Conservation (phyloP, 148 eudicot genomes). For the Silene latifolia region DNA sequence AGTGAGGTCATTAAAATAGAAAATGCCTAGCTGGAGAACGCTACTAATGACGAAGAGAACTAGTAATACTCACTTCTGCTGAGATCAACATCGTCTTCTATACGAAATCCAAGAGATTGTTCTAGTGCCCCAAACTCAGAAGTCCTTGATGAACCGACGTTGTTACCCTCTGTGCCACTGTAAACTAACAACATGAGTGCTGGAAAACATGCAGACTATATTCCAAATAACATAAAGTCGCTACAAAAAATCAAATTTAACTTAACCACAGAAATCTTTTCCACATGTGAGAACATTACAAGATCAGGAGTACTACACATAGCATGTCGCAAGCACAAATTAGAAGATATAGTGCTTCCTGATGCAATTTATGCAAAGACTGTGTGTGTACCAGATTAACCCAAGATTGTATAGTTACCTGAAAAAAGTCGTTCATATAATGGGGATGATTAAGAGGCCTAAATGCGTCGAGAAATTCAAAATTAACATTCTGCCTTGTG, state of each 20-base stretch:
- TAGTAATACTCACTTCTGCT: constrained; percentile 50
- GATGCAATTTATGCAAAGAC: neutral
- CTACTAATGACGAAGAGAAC: constrained; percentile 14
- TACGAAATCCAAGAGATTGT: constrained; percentile 56
- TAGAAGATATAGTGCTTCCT: too few relatives aligned
- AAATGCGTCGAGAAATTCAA: neutral
- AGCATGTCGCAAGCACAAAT: neutral
- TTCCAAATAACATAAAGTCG: neutral
- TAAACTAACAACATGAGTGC: constrained; percentile 17
- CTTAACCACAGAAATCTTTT: neutral
- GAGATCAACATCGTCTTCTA: constrained; percentile 54
- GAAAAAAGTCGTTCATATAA: neutral
- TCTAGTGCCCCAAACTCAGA: constrained; percentile 59
- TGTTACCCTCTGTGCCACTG: constrained; percentile 62
- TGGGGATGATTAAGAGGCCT: too few relatives aligned
- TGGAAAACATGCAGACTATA: neutral
- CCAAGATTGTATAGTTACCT: neutral
- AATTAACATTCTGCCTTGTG: constrained; percentile 14
- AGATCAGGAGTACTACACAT: neutral
- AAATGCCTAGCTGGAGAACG: neutral
- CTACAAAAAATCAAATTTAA: neutral
- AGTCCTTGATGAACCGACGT: constrained; percentile 39
- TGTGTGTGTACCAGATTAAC: neutral
- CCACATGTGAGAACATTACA: constrained; percentile 3
- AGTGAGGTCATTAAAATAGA: neutral